Evolutionary conservation across 768 basidiomycete genomes (phyloP), one percentile per base, ranked within the genome.

Genomic region (Royoungia palumana): DNA sequence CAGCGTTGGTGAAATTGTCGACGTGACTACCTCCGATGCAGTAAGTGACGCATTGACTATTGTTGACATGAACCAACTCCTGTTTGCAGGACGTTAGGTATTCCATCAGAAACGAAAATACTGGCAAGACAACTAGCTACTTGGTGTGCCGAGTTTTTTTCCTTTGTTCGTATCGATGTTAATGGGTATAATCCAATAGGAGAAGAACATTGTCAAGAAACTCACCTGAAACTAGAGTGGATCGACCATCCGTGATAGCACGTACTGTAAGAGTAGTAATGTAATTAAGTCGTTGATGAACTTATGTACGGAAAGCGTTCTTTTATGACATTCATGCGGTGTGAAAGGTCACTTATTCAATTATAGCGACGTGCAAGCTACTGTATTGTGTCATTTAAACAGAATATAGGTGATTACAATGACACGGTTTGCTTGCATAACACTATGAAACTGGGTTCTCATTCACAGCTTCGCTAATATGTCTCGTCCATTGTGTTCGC

Each of bases 31-130:
- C 12, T 55, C 68, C 13, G 71, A 70, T 17, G 55, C 58, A 2
- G 75, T 74, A 46, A 40, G 71, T 61, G 35, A n/a, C 10, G 22
- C 5, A n/a, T 5, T 4, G 0, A 0, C 3, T 14, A 22, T n/a
- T 11, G 17, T 27, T 19, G 24, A 22, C 4, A 3, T 25, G 13
- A 28, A 25, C 19, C 36, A 46, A 50, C 10, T 24, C 34, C 46
- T 16, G 13, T 37, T 24, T 50, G 1, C 44, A 74, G 72, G 63
- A 67, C 0, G 22, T 50, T 3, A 60, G 63, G 46, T 75, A 69
- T 51, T 57, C 63, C 4, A 75, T 75, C 62, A 70, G 64, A 61
- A 76, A 75, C 39, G 65, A 69, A 41, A 72, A 72, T n/a, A 76
- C 72, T 5, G 65, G 68, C 6, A 76, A 75, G 60, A 58, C 41